Evolutionary conservation across 306 rosid genomes (phyloP), one percentile per base, ranked within the genome.

Genomic region (Acacia acuminata): DNA sequence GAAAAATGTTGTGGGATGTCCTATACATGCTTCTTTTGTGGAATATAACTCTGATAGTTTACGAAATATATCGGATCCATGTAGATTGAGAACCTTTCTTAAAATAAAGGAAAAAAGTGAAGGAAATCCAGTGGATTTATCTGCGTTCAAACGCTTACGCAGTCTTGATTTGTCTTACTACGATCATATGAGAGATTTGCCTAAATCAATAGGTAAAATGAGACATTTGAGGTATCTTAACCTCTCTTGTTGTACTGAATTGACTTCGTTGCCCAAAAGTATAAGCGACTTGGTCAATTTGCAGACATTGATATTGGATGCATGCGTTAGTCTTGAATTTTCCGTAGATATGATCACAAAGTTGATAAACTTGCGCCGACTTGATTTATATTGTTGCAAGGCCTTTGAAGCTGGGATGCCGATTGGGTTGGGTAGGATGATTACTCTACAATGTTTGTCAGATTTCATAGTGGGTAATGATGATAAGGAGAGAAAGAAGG

Each of bases 91-190:
- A 63, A 63, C 20, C 20, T 25, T 27, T 11, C 36, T 63, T 64
- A 0, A 14, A 4, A 2, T 7, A 0, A 15, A 6, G 42, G 3
- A 0, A 5, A 0, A 3, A 1, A 0, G 0, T 13, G 20, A 7
- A 5, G 2, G 15, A 7, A 17, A 14, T 30, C 70, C 10, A 64
- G 2, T 2, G 7, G 14, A 15, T 30, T 13, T 64, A 14, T 12
- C 15, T 27, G 0, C 1, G 42, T 64, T 30, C n/a, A 64, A 2
- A 30, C 10, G 42, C 20, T 22, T 64, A 3, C 42, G 70, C 2
- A 5, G n/a, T 64, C 42, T 64, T 2, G 10, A 20, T 22, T 58
- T 85, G 2, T 30, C 32, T 1, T 1, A 1, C 0, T 25, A 16
- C 32, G n/a, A n/a, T n/a, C 0, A 0, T 14, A 8, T 63, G 8